Conservation (phyloP, 805 yeast genomes). For the Yarrowia keelungensis region DNA sequence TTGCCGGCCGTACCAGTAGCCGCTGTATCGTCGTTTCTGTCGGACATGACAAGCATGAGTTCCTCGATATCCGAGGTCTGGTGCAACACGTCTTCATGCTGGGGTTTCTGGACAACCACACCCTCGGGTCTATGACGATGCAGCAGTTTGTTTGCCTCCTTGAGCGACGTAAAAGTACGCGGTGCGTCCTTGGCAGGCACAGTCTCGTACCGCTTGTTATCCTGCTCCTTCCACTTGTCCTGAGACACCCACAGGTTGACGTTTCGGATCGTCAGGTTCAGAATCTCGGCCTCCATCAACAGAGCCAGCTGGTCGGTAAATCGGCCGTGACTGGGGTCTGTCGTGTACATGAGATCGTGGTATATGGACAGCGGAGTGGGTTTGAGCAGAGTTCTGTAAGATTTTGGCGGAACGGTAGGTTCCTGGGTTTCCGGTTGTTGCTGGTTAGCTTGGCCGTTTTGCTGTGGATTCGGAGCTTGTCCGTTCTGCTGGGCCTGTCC, state of each 20-base stretch:
- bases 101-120: conserved; percentile 53
- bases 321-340: conserved; percentile 71
- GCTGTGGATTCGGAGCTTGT: not conserved
- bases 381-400: conserved; percentile 75
- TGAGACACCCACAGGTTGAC: conserved; percentile 72
- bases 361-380: conserved; percentile 84
- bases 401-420: conserved; percentile 61
- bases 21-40: conserved; percentile 43
- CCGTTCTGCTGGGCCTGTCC: too few species aligned
- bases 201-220: conserved; percentile 41
- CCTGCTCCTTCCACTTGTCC: conserved; percentile 30
- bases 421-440: conserved; percentile 1
- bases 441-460: not conserved
- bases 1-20: conserved; percentile 59
- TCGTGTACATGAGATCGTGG: conserved; percentile 83
- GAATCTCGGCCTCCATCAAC: conserved; percentile 86
- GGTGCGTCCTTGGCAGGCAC: conserved; percentile 44
- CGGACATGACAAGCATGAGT: conserved; percentile 72
- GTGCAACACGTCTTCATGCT: conserved; percentile 75
- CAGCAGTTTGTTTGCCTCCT: conserved; percentile 40
- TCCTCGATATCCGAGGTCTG: conserved; percentile 88
- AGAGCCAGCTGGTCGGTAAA: conserved; percentile 81
- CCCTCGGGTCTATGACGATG: conserved; percentile 48
- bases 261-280: conserved; percentile 78
- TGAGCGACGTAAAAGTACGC: conserved; percentile 15